phyloP scores from a whole-genome alignment of 352 stramenopile genomes.

The Pythium brachiatum region DNA sequence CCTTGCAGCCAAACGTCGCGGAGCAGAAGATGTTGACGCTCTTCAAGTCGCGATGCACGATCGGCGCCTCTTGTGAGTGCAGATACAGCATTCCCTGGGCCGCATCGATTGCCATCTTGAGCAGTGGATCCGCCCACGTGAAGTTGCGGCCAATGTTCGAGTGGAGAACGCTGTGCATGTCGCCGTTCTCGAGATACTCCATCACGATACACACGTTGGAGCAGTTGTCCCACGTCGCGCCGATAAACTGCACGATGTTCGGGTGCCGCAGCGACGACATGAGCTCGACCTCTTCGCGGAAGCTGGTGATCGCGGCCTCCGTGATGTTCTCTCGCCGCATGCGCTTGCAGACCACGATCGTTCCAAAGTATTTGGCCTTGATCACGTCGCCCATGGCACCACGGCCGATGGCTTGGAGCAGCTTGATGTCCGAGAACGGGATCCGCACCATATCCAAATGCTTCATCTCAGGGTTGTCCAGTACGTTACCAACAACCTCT shows the following conservation, averaged over 20 bases:
- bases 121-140: slow-evolving; percentile 78
- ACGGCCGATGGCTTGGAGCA: slow-evolving; percentile 74
- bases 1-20: slow-evolving; percentile 85
- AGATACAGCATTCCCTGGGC: slow-evolving; percentile 88
- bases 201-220: slow-evolving; percentile 89
- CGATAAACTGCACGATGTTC: slow-evolving; percentile 90
- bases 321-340: slow-evolving; percentile 86
- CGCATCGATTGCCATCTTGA: slow-evolving; percentile 86
- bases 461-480: slow-evolving; percentile 70
- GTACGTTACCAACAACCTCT: slow-evolving; percentile 58
- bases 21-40: slow-evolving; percentile 89
- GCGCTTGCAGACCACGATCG: slow-evolving; percentile 84
- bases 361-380: slow-evolving; percentile 86
- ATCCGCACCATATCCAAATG: slow-evolving; percentile 83
- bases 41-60: slow-evolving; percentile 87
- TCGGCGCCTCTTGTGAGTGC: slow-evolving; percentile 77
- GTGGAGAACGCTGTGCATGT: slow-evolving; percentile 86
- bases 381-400: slow-evolving; percentile 88
- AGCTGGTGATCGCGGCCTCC: slow-evolving; percentile 60
- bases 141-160: slow-evolving; percentile 78
- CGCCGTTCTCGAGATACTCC: slow-evolving; percentile 88
- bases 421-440: slow-evolving; percentile 77
- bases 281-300: slow-evolving; percentile 84
- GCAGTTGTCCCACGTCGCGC: slow-evolving; percentile 85
- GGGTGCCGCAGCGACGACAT: slow-evolving; percentile 84